Evolutionary conservation across 805 yeast species (phyloP), one percentile per base, ranked within the genome.

Genomic region (Starmerella vaccinii): DNA sequence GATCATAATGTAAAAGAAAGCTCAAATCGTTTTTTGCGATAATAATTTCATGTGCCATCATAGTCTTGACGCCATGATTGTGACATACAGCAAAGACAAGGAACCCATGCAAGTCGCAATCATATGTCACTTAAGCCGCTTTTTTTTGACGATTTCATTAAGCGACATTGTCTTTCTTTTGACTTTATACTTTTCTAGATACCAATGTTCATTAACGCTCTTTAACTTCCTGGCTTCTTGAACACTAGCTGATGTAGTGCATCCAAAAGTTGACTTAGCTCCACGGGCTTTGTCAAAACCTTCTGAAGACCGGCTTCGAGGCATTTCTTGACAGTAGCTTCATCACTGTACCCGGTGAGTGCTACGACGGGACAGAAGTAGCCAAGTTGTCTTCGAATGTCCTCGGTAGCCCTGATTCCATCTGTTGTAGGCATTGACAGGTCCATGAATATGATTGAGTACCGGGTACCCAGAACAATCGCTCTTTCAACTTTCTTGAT

Each of bases 291-390:
- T 3, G 90, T 74, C 49, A 89, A 72, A 63, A 89, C 87, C 5
- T 90, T 95, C 52, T 81, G 73, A 95, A 89, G 87, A 3, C 95
- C 95, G 18, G 82, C 79, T 23, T 77, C 82, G 54, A 81, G 63
- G 66, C 96, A 89, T 53, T 76, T 87, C 57, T 77, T 78, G 33
- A 81, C 83, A 59, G 88, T 88, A 44, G 86, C 80, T 58, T 83
- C 86, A 65, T 89, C 96, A 1, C 95, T 94, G 70, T 83, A 87
- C 1, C 96, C 96, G 0, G 96, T 89, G 49, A 89, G 71, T 0
- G 96, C 97, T 42, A 89, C 89, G 49, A 89, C 88, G 0, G 96
- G 95, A n/a, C 76, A 75, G 1, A 65, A 64, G 62, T 77, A 87
- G 6, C 74, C 70, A 47, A 84, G 66, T 41, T 81, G 79, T 18